Evolutionary conservation across 768 basidiomycete genomes (phyloP).

Genomic region (Suillus discolor): DNA sequence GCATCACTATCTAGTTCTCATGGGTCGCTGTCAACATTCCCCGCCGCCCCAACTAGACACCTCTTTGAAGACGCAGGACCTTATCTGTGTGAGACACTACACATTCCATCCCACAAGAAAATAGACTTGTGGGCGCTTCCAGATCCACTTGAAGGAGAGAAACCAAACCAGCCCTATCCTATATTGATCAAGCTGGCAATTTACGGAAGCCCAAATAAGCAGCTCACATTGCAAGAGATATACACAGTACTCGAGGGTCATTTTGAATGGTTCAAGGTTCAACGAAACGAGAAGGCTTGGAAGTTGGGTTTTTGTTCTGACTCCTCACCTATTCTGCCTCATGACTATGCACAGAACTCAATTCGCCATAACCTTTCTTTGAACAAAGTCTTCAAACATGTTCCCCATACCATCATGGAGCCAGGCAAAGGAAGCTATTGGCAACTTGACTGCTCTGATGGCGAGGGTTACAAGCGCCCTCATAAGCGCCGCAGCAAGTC

Average conservation of each 20-base stretch:
- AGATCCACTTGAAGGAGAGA: conserved; percentile 41
- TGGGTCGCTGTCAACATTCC: conserved; percentile 16
- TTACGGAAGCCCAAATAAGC: conserved; percentile 54
- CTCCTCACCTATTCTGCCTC: conserved; percentile 1
- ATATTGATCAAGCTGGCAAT: conserved; percentile 66
- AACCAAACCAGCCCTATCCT: conserved; percentile 45
- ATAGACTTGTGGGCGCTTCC: conserved; percentile 43
- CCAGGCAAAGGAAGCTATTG: conserved; percentile 74
- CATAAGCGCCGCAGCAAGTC: conserved; percentile 55
- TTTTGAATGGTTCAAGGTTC: conserved; percentile 56
- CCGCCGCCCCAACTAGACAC: conserved; percentile 2
- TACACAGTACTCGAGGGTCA: conserved; percentile 55
- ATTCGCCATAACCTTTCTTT: conserved; percentile 55
- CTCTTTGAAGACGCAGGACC: conserved; percentile 41
- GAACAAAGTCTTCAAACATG: conserved; percentile 56
- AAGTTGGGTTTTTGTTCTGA: conserved; percentile 48
- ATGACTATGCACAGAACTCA: conserved; percentile 40
- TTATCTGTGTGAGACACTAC: conserved; percentile 45
- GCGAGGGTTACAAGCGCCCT: conserved; percentile 62
- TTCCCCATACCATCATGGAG: conserved; percentile 61
- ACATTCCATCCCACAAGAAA: conserved; percentile 29
- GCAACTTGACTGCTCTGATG: conserved; percentile 53
- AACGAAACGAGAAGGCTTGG: conserved; percentile 51
- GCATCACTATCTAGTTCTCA: conserved; percentile 17
- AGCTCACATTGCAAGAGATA: conserved; percentile 65